phyloP scores from a whole-genome alignment of 805 yeast species.

The Cyberlindnera meyerae region DNA sequence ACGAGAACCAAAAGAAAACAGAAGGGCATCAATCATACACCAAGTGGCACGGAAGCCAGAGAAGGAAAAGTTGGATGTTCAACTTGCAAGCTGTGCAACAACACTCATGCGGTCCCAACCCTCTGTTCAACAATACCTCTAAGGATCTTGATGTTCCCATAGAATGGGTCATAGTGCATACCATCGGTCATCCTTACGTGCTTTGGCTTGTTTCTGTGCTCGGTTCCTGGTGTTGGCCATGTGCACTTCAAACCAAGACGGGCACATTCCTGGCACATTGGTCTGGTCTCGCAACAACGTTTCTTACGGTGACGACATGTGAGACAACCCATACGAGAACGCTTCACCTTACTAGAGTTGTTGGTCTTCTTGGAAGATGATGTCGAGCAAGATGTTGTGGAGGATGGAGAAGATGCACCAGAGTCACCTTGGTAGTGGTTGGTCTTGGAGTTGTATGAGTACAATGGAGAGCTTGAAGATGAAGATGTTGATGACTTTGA shows the following conservation, averaged over 20 bases:
- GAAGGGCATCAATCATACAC: neutral
- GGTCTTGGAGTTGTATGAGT: slow-evolving; percentile 4
- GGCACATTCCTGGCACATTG: slow-evolving; percentile 63
- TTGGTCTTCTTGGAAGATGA: neutral
- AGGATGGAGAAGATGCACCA: slow-evolving; percentile 2
- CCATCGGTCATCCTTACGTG: slow-evolving; percentile 45
- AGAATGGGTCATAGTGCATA: slow-evolving; percentile 48
- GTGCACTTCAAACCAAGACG: slow-evolving; percentile 59
- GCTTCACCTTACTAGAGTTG: slow-evolving; percentile 24
- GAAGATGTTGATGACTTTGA: neutral
- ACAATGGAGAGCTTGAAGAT: slow-evolving; percentile 14
- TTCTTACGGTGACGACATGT: slow-evolving; percentile 77
- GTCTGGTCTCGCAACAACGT: slow-evolving; percentile 69
- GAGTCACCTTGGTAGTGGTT: neutral
- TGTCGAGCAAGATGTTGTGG: slow-evolving; percentile 1
- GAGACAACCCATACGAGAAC: slow-evolving; percentile 70
- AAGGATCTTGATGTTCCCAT: slow-evolving; percentile 55
- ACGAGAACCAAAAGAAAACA: too few species aligned
- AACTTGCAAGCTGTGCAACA: neutral
- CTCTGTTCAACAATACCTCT: slow-evolving; percentile 56
- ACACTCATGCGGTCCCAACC: slow-evolving; percentile 17
- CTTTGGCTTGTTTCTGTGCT: slow-evolving; percentile 42
- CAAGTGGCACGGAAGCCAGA: neutral
- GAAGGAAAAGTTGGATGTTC: neutral
- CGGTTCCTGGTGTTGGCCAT: slow-evolving; percentile 69